A percentile compares a stretch with the other conserved stretches of the same genome.
Evolutionary conservation across 2,329 filamentous ascomycete genomes (phyloP).

Genomic region (Ascochyta clinopodiicola): DNA sequence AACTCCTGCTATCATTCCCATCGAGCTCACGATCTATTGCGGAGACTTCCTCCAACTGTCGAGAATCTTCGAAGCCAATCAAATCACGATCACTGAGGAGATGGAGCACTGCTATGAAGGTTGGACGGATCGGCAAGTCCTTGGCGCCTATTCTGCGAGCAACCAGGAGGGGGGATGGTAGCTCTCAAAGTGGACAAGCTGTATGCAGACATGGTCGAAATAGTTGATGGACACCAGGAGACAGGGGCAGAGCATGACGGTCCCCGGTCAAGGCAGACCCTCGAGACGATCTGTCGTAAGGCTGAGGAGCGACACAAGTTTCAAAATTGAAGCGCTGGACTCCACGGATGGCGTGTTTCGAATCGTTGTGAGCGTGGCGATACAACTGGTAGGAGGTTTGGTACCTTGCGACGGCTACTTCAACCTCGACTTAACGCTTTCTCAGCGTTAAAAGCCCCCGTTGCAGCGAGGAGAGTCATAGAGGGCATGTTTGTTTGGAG

Average conservation of each 20-base stretch:
- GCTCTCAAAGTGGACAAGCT: neutral
- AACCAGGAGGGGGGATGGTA: neutral
- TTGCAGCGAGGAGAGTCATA: neutral
- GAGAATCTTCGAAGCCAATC: conserved; percentile 13
- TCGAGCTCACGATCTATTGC: conserved; percentile 20
- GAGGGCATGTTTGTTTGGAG: neutral
- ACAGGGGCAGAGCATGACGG: conserved; percentile 25
- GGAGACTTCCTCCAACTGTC: conserved; percentile 15
- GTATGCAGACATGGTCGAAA: conserved; percentile 19
- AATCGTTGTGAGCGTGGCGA: neutral
- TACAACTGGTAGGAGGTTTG: neutral
- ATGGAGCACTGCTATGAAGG: conserved; percentile 19
- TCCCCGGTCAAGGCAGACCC: conserved; percentile 17
- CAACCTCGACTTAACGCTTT: neutral
- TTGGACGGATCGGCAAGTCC: conserved; percentile 9
- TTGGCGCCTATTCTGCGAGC: conserved; percentile 13
- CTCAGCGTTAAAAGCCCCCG: neutral
- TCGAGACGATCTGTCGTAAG: conserved; percentile 18
- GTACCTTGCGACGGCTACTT: neutral
- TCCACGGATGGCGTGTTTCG: conserved; percentile 2
- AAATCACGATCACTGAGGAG: conserved; percentile 7
- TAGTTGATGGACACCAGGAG: conserved; percentile 7
- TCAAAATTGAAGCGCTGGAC: conserved; percentile 3
- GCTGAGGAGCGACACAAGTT: conserved; percentile 9
- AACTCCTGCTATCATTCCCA: conserved; percentile 18